phyloP scores from a whole-genome alignment of 139 green algal species.

The Tetraselmis chui region DNA sequence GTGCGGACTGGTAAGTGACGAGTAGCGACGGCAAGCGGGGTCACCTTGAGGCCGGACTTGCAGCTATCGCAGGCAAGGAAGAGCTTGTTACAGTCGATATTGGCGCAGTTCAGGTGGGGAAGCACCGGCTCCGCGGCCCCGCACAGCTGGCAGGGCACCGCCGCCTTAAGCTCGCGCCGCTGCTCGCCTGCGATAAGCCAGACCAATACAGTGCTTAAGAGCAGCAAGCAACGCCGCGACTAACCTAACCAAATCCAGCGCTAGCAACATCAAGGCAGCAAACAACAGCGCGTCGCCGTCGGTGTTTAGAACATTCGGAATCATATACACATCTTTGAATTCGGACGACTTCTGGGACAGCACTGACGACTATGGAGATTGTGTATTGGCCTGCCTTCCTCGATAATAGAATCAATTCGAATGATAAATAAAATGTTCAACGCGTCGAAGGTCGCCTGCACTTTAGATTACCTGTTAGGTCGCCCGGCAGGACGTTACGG shows the following conservation, averaged over 20 bases:
- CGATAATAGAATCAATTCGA: not conserved
- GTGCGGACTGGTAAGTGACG: no score
- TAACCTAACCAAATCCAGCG: no score
- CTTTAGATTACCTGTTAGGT: not conserved
- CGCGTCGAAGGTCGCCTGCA: conserved; percentile 1
- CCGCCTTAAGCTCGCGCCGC: conserved; percentile 22
- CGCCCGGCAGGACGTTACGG: conserved; percentile 50
- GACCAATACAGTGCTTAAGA: no score
- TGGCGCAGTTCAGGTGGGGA: conserved; percentile 90
- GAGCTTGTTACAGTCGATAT: conserved; percentile 84
- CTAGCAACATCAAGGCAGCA: no score
- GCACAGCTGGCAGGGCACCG: conserved; percentile 69
- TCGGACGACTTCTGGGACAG: no score
- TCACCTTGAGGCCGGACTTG: conserved; percentile 29
- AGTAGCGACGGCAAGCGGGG: not conserved
- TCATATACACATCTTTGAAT: no score
- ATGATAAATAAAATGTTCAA: not conserved
- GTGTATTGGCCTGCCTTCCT: not conserved
- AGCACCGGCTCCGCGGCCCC: conserved; percentile 46
- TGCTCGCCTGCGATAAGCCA: not conserved
- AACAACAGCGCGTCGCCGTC: no score
- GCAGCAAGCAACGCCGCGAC: no score
- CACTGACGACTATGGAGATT: no score
- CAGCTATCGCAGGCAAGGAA: conserved; percentile 76
- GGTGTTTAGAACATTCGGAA: no score